Conservation (phyloP, 192 early-diverging fungal species). For the Coemansia sp. region DNA sequence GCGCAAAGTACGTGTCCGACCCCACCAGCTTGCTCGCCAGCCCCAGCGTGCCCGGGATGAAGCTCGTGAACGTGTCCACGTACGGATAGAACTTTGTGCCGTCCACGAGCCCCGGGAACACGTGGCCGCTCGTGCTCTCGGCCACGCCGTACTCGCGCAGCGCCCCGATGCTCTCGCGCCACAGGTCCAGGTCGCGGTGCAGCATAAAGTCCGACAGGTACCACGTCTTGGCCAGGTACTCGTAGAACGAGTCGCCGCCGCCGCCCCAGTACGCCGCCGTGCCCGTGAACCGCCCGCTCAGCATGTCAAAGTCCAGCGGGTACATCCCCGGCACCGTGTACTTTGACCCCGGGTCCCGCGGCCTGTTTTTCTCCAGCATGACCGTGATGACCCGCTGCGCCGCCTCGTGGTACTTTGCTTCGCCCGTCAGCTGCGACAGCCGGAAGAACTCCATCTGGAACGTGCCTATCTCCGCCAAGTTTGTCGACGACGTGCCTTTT, state of each 20-base stretch:
- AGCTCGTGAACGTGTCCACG: constrained; percentile 48
- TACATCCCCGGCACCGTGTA: constrained; percentile 44
- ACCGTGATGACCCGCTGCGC: constrained; percentile 63
- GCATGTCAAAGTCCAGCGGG: constrained; percentile 36
- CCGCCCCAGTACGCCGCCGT: constrained; percentile 63
- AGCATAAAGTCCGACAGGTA: constrained; percentile 65
- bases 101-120: constrained; percentile 43
- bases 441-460: constrained; percentile 91
- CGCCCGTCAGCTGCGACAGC: constrained; percentile 70
- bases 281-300: constrained; percentile 27
- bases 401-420: constrained; percentile 77
- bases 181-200: constrained; percentile 46
- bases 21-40: constrained; percentile 44
- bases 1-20: constrained; percentile 38
- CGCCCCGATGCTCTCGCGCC: constrained; percentile 49
- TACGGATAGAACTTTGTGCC: constrained; percentile 46
- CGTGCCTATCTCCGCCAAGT: constrained; percentile 76
- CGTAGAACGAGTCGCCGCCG: constrained; percentile 92
- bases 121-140: constrained; percentile 24
- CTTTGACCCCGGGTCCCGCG: constrained; percentile 17
- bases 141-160: constrained; percentile 31
- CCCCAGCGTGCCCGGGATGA: constrained; percentile 46
- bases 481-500: constrained; percentile 38
- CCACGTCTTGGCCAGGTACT: constrained; percentile 90
- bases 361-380: constrained; percentile 35